Evolutionary conservation across 2,329 filamentous ascomycete genomes (phyloP).

Genomic region (Claviceps cyperi): DNA sequence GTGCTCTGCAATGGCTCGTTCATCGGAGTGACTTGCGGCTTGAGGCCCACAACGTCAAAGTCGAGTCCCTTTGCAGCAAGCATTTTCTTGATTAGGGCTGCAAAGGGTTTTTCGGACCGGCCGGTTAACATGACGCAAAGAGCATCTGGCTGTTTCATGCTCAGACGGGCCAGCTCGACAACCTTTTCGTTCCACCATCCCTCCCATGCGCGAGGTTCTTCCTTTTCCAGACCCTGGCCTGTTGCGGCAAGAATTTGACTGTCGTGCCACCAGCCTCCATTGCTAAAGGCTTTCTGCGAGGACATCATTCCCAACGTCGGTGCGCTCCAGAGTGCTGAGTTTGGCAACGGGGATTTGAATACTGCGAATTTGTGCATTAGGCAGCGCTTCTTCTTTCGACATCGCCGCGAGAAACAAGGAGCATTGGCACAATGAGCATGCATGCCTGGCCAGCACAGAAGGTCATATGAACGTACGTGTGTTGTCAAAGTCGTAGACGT

Average conservation of each 20-base stretch:
- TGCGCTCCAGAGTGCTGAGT: constrained; percentile 72
- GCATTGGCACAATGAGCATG: too few species aligned
- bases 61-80: constrained; percentile 60
- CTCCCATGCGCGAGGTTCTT: constrained; percentile 73
- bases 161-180: constrained; percentile 63
- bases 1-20: constrained; percentile 69
- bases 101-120: constrained; percentile 62
- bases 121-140: constrained; percentile 81
- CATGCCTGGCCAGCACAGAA: neutral
- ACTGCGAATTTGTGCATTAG: constrained; percentile 33
- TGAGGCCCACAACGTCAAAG: constrained; percentile 80
- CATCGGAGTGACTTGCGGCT: constrained; percentile 68
- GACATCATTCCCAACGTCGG: constrained; percentile 64
- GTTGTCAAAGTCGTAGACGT: constrained; percentile 98
- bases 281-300: constrained; percentile 59
- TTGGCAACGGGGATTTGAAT: constrained; percentile 82
- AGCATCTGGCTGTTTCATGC: constrained; percentile 70
- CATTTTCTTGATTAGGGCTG: constrained; percentile 70
- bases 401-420: too few species aligned
- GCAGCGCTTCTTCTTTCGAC: neutral
- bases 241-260: constrained; percentile 71
- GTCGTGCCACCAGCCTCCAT: constrained; percentile 97
- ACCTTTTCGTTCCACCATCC: constrained; percentile 97
- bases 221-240: constrained; percentile 65
- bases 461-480: constrained; percentile 53